Base-by-base conservation (phyloP, 192 early-diverging fungal species). In the Coemansia aciculifera region DNA sequence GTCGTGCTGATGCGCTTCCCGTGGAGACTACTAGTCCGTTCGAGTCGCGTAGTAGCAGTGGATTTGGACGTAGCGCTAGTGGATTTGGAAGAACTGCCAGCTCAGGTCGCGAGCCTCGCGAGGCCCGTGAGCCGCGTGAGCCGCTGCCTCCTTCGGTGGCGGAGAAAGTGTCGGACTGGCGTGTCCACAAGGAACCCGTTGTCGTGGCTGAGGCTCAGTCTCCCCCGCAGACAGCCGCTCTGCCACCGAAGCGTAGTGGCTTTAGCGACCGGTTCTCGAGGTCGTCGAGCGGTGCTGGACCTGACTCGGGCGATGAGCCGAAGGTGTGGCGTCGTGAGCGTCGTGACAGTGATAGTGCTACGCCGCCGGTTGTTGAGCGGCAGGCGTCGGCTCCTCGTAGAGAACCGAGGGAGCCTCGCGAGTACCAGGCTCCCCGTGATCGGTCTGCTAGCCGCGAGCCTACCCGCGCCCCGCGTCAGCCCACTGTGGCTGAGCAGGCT, bases 31-130 rank as follows among this genome's bases (percentile, higher is more conserved):
- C 51, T 13, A 59, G 56, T n/a, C 74, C 68, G 42, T 66, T 76
- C 21, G 74, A n/a, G 3, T 76, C 74, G 27, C 74, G 74, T 40
- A 76, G 68, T 60, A 76, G 68, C 68, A 71, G 68, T 24, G 74
- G 74, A 6, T 75, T 75, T 49, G 73, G 66, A 5, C 49, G 72
- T 17, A 48, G 64, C 32, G 44, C 43, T 52, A 40, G 49, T 13
- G 69, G 60, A 31, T 65, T 62, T 13, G 52, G 57, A 3, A 38
- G 64, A 34, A 31, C 56, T 38, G 21, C 42, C 23, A 60, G 65
- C 37, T 37, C 48, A 5, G 57, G 65, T 5, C 44, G 31, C 42
- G 67, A 62, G n/a, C 5, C 21, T 3, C 64, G 69, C 0, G 61
- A 59, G 8, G 64, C 62, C 0, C 65, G 69, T 10, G 75, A 77